These are phyloP conservation scores for Alternaria tenuissima DNA, from an alignment of 2,329 filamentous ascomycete genomes.

Conservation along the genomic window DNA sequence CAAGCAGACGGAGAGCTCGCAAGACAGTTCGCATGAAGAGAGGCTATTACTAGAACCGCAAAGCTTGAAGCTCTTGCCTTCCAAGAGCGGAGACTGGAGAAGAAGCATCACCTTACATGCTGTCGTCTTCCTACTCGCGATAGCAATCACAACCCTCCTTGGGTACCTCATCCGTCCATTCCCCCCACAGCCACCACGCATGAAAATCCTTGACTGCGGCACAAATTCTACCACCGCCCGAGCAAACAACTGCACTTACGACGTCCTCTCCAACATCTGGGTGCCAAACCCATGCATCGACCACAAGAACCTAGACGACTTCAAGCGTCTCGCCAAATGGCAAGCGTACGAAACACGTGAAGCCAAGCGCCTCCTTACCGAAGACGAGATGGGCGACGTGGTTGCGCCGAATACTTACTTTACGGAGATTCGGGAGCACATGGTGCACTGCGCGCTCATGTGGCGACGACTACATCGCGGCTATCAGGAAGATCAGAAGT, in stretches of 20 bases:
- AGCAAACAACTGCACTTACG: constrained; percentile 8
- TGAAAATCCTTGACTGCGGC: constrained; percentile 8
- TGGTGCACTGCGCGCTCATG: constrained; percentile 15
- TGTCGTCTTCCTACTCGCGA: not conserved
- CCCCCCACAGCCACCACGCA: not conserved
- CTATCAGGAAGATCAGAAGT: constrained; percentile 1
- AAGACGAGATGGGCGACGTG: constrained; percentile 14
- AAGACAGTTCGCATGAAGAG: not conserved
- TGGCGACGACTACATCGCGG: constrained; percentile 10
- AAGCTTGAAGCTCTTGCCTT: not conserved
- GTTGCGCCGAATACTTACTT: constrained; percentile 13
- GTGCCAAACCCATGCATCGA: constrained; percentile 3
- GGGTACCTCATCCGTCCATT: not conserved
- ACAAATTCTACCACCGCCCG: constrained; percentile 4
- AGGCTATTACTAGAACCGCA: not conserved
- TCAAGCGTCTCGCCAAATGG: constrained; percentile 2
- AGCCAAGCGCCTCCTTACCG: constrained; percentile 5
- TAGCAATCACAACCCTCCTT: constrained; percentile 2
- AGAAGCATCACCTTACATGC: not conserved
- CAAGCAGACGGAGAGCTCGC: not conserved
- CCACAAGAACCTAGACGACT: constrained; percentile 8
- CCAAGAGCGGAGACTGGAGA: not conserved
- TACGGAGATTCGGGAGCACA: constrained; percentile 11
- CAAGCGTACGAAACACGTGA: not conserved
- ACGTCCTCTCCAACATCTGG: constrained; percentile 15